These are phyloP conservation scores for Aquilaria malaccensis DNA, from an alignment of 345 rosid genomes.

Conservation along the genomic window DNA sequence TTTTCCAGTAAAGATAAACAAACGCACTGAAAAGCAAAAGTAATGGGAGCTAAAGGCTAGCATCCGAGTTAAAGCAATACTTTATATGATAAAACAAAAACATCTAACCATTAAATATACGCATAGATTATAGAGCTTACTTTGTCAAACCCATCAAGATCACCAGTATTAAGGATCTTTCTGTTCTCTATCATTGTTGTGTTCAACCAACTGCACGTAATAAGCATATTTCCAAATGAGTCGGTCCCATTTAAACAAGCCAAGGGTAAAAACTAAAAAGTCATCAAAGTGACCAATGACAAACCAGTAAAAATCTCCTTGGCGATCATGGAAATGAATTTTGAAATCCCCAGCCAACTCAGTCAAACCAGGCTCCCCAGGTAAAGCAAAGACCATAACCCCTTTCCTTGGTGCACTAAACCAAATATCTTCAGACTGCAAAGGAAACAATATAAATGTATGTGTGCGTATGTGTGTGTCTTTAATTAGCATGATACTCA, in stretches of 20 bases:
- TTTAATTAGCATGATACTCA: too few relatives aligned
- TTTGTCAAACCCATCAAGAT: slow-evolving; percentile 78
- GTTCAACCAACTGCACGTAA: slow-evolving; percentile 64
- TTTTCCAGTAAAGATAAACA: too few relatives aligned
- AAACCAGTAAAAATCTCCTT: slow-evolving; percentile 91
- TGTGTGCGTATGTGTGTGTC: too few relatives aligned
- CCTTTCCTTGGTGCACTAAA: slow-evolving; percentile 89
- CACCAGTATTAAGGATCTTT: slow-evolving; percentile 48
- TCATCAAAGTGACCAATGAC: slow-evolving; percentile 15
- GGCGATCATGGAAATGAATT: slow-evolving; percentile 83
- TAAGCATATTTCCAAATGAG: slow-evolving; percentile 4
- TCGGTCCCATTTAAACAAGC: slow-evolving; percentile 8
- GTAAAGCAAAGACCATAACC: slow-evolving; percentile 81
- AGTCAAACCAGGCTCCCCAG: slow-evolving; percentile 83
- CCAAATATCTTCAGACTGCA: slow-evolving; percentile 84
- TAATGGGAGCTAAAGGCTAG: too few relatives aligned
- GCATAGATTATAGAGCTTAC: slow-evolving; percentile 20
- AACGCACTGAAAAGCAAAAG: too few relatives aligned
- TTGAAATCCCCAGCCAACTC: slow-evolving; percentile 77
- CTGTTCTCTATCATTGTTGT: slow-evolving; percentile 82
- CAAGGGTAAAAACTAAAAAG: slow-evolving; percentile 1
- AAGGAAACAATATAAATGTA: background rate
- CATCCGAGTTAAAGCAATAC: too few relatives aligned
- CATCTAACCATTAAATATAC: too few relatives aligned
- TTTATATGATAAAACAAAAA: too few relatives aligned